Evolutionary conservation across 305 asterid genomes (phyloP).

Genomic region (Rubia peregrina): DNA sequence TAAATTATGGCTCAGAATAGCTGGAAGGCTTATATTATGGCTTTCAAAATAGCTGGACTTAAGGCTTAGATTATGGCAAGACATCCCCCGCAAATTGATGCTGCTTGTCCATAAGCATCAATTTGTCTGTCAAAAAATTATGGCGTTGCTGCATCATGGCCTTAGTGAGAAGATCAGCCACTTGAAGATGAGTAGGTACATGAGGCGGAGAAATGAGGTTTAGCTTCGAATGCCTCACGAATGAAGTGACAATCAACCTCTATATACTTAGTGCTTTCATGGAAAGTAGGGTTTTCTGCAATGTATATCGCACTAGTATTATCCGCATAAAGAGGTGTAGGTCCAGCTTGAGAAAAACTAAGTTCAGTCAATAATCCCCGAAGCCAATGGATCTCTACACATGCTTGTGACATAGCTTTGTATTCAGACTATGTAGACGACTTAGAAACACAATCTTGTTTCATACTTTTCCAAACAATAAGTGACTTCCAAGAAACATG

Average conservation of each 20-base stretch:
- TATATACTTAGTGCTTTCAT: neutral
- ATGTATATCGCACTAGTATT: neutral
- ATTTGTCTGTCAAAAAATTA: too few species aligned
- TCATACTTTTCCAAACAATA: slow-evolving; percentile 7
- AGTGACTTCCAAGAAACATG: slow-evolving; percentile 3
- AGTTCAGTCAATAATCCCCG: neutral
- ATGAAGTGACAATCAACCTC: neutral
- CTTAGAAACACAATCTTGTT: neutral
- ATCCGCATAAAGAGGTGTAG: neutral
- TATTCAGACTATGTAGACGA: neutral
- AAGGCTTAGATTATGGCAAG: too few species aligned
- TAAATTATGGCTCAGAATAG: too few species aligned
- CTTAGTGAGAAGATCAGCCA: too few species aligned
- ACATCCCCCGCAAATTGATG: too few species aligned
- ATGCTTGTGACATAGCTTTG: neutral
- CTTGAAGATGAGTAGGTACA: too few species aligned
- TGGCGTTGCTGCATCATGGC: too few species aligned
- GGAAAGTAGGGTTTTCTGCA: neutral
- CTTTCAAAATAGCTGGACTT: too few species aligned
- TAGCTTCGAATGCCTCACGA: neutral
- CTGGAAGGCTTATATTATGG: too few species aligned
- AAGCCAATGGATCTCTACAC: neutral
- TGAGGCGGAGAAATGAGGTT: too few species aligned
- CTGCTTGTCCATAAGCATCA: too few species aligned
- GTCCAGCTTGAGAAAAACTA: neutral